Base-by-base conservation (phyloP, 2,329 filamentous ascomycete genomes). In the Aspergillus proliferans region DNA sequence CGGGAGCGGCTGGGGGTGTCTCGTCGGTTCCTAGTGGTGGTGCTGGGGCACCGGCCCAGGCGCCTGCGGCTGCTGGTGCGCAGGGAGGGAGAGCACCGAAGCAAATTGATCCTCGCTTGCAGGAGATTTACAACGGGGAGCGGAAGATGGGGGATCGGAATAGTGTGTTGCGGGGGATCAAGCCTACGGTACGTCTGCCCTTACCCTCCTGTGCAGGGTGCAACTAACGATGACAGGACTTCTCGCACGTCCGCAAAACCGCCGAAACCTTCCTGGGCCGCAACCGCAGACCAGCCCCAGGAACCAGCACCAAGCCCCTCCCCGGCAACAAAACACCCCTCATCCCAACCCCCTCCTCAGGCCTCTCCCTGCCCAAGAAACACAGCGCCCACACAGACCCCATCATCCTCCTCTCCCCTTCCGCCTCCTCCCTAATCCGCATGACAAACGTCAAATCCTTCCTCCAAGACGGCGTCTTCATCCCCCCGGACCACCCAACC, bases 371-470 rank as follows among this genome's bases (percentile, higher is more conserved):
- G 43, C 55, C 68, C 14, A 70, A 73, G 54, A 74, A 72, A 55
- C 59, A 65, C 51, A 60, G 56, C 60, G 70, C 70, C 43, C 77
- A 81, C 46, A 74, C 79, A 36, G 79, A 95, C 66, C 93, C 93
- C 44, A 98, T 98, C 71, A 96, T 98, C 67, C 84, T 98, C 24
- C 85, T 98, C 52, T 97, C 93, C 0, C 93, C 93, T 1, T 97
- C 92, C 1, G 93, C 92, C 9, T 96, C 92, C 2, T 94, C 91
- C 1, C 83, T 97, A 44, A 84, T 98, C 34, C 90, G 92, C 67
- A 89, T 97, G 82, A 87, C 88, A 47, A 98, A 98, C 68, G 89
- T 94, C 70, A 94, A 95, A 65, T 85, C 87, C 26, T 97, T 98
- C 77, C 86, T 98, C 56, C 86, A 92, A 67, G 80, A 84, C 49